Percentiles rank a stretch among this genome's conserved stretches.
phyloP scores from a whole-genome alignment of 495 filamentous ascomycete genomes.

The Amphirosellinia nigrospora region DNA sequence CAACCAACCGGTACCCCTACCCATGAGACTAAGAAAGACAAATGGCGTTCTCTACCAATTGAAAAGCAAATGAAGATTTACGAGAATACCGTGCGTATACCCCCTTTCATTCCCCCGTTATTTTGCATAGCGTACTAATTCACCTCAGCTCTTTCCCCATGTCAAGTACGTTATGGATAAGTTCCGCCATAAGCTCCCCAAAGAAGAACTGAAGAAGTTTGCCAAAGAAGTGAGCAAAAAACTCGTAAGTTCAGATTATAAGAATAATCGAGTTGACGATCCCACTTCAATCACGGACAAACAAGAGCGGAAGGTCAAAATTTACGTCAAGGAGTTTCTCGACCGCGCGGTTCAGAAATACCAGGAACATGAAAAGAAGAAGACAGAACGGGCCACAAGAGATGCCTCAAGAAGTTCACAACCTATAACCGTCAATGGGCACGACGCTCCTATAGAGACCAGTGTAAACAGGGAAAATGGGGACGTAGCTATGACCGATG shows the following conservation, averaged over 20 bases:
- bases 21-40: slow-evolving; percentile 74
- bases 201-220: slow-evolving; percentile 85
- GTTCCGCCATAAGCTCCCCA: slow-evolving; percentile 81
- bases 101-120: neutral
- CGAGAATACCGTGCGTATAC: slow-evolving; percentile 77
- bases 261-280: slow-evolving; percentile 80
- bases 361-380: slow-evolving; percentile 68
- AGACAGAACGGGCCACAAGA: slow-evolving; percentile 41
- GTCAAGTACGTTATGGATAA: slow-evolving; percentile 86
- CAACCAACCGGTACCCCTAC: slow-evolving; percentile 65
- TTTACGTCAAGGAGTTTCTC: slow-evolving; percentile 81
- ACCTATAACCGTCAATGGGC: slow-evolving; percentile 12
- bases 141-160: slow-evolving; percentile 72
- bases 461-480: slow-evolving; percentile 42
- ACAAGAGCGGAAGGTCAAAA: slow-evolving; percentile 81
- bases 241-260: slow-evolving; percentile 87
- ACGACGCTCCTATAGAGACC: slow-evolving; percentile 40
- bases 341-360: slow-evolving; percentile 83
- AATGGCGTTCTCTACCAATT: slow-evolving; percentile 77
- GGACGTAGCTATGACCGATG: slow-evolving; percentile 63
- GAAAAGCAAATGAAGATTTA: slow-evolving; percentile 94
- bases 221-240: slow-evolving; percentile 88
- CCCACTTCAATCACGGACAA: slow-evolving; percentile 80
- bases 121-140: slow-evolving; percentile 30
- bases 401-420: slow-evolving; percentile 31